Conservation (phyloP, 257 asterid species). For the Solanum sitiens region DNA sequence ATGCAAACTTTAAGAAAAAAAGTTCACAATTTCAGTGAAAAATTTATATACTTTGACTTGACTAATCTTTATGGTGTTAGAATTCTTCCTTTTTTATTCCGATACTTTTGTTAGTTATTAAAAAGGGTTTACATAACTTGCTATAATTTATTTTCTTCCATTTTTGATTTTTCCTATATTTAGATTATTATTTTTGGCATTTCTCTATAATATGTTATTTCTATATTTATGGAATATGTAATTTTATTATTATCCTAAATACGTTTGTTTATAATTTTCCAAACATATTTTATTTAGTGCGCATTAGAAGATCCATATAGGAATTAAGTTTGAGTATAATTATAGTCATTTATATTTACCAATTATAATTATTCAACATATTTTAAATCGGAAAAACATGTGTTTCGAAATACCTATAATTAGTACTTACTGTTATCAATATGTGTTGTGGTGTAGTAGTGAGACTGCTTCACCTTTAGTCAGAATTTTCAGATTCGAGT, state of each 20-base stretch:
- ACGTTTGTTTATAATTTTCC: not conserved
- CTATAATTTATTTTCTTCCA: not conserved
- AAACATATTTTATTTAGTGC: not conserved
- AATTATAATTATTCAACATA: too few relatives aligned
- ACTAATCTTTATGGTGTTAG: not conserved
- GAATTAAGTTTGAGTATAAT: not conserved
- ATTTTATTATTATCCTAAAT: not conserved
- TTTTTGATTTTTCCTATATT: not conserved
- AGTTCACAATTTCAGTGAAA: not conserved
- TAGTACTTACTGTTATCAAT: not conserved
- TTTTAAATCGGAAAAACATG: not conserved
- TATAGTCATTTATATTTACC: not conserved
- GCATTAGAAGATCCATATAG: too few relatives aligned
- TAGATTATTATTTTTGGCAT: not conserved
- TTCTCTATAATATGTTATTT: not conserved
- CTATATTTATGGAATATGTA: not conserved
- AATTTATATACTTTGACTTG: not conserved
- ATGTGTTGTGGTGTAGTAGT: not conserved
- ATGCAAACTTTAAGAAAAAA: not conserved
- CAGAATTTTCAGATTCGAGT: not conserved
- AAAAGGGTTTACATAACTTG: not conserved
- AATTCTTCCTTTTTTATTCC: not conserved
- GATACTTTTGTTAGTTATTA: not conserved
- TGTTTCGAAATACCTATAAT: not conserved
- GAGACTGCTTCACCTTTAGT: not conserved